Percentiles rank a stretch among this genome's conserved stretches.
Conservation (phyloP, 805 yeast genomes). For the Saturnispora hagleri region DNA sequence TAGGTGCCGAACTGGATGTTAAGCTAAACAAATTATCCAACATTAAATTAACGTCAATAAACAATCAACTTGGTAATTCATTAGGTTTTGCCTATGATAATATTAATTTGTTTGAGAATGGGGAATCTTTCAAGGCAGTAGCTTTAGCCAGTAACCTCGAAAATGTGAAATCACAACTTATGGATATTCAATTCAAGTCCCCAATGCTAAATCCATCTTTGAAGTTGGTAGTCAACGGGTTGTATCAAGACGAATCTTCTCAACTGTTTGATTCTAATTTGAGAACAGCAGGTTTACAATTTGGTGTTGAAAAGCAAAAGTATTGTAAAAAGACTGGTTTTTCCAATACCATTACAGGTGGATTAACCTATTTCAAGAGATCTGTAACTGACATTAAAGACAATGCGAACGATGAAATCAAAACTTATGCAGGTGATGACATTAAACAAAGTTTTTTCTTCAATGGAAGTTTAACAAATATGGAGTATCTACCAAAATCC, state of each 20-base stretch:
- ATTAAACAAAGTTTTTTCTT: constrained; percentile 47
- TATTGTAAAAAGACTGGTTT: constrained; percentile 12
- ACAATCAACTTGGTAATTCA: constrained; percentile 7
- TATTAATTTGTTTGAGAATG: constrained; percentile 58
- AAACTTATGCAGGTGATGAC: constrained; percentile 53
- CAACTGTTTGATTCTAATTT: constrained; percentile 26
- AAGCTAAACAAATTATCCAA: background rate
- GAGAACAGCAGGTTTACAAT: constrained; percentile 36
- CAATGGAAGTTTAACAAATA: constrained; percentile 34
- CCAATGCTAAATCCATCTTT: constrained; percentile 39
- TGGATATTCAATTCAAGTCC: constrained; percentile 37
- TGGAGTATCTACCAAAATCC: constrained; percentile 29
- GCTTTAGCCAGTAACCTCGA: constrained; percentile 37
- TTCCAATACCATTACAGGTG: constrained; percentile 28
- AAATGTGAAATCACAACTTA: constrained; percentile 45
- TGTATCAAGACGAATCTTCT: background rate
- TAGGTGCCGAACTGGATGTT: constrained; percentile 7
- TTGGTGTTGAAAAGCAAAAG: constrained; percentile 37
- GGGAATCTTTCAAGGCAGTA: constrained; percentile 48
- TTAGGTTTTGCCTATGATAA: constrained; percentile 30
- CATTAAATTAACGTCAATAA: constrained; percentile 4
- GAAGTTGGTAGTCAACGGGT: constrained; percentile 34
- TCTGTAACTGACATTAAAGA: constrained; percentile 42
- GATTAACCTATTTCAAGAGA: constrained; percentile 53
- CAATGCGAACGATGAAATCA: constrained; percentile 45